Base-by-base conservation (phyloP, 2,329 filamentous ascomycete species). In the Pseudocercospora musae region DNA sequence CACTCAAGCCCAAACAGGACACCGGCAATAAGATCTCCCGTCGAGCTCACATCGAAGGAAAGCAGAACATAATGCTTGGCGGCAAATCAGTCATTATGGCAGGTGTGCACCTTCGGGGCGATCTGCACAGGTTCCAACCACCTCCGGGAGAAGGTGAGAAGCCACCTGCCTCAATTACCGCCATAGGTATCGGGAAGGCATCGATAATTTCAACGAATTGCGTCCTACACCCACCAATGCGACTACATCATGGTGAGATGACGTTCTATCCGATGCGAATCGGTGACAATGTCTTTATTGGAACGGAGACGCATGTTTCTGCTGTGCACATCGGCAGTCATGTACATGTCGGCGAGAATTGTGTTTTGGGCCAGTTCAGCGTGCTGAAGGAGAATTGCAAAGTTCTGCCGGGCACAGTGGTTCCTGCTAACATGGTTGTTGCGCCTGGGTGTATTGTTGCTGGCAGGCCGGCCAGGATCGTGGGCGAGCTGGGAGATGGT, bases 1-100 rank as follows among this genome's bases (percentile, higher is more conserved):
- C 10, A 33, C 57, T 63, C 20, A 42, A 53, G 64, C 49, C 23
- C 57, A 6, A 3, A 18, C 69, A 96, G 93, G 94, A 98, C 79
- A 96, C 93, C 2, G 95, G 95, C 69, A 99, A 99, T 85, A 98
- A 98, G 81, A 95, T 99, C 72, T 94, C 93, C 42, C 91, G 95
- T 69, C 92, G 92, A 70, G 91, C 92, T 65, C 88, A 89, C 74
- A 91, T 99, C 70, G 90, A 96, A 73, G 95, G 95, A 72, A 97
- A 94, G 21, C 92, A 96, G 71, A 96, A 98, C 79, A 98, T 99
- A 78, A 96, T 96, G 78, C 89, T 99, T 1, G 95, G 92, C 70
- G 95, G 95, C 66, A 96, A 77, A 78, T 96, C 93, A 0, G 92
- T 98, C 66, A 96, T 99, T 73, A 92, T 96, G 82, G 89, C 92